Conservation (phyloP, 768 basidiomycete species). For the Calocera viscosa region DNA sequence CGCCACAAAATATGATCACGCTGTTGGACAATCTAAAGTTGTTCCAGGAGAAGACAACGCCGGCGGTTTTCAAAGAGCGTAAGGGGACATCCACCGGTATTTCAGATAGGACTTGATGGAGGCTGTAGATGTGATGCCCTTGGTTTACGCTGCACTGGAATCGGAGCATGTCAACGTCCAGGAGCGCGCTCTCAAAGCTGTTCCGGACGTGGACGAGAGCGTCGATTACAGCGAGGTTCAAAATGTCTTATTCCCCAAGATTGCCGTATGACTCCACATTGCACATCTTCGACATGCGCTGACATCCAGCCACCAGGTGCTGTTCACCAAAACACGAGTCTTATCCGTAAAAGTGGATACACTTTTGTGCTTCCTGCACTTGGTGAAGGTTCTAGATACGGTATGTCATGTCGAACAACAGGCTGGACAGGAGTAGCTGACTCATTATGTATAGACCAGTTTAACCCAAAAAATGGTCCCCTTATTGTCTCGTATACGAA, state of each 20-base stretch:
- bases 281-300: background rate
- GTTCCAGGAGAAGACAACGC: conserved; percentile 81
- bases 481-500: conserved; percentile 83
- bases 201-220: conserved; percentile 81
- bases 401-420: conserved; percentile 33
- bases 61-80: conserved; percentile 80
- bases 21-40: conserved; percentile 78
- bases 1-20: conserved; percentile 94
- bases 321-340: conserved; percentile 86
- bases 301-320: conserved; percentile 40
- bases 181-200: conserved; percentile 71
- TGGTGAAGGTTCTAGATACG: conserved; percentile 86
- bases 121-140: conserved; percentile 72
- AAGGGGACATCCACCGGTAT: conserved; percentile 25
- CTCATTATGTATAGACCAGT: conserved; percentile 40
- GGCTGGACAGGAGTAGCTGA: background rate
- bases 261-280: conserved; percentile 51
- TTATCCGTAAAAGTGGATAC: conserved; percentile 86
- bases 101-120: background rate
- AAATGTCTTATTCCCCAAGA: conserved; percentile 75
- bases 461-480: conserved; percentile 94
- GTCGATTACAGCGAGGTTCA: conserved; percentile 95
- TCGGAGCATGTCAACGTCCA: conserved; percentile 89
- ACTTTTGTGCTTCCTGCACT: conserved; percentile 62
- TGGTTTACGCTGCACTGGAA: conserved; percentile 92